Conservation (phyloP, 2,329 filamentous ascomycete species). For the Hirsutella thompsonii region DNA sequence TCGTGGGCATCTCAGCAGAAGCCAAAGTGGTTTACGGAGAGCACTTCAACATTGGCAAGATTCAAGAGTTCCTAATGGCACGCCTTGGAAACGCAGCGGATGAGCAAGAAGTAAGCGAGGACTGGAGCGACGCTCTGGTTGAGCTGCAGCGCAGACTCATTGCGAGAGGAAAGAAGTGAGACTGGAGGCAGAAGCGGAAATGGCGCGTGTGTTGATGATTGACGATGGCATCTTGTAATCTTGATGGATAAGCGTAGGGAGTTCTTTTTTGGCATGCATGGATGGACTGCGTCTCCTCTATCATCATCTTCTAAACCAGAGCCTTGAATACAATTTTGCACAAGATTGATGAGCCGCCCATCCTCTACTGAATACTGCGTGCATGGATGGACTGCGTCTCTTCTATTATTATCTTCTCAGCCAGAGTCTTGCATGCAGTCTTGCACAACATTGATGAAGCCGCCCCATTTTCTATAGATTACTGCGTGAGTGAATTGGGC, state of each 20-base stretch:
- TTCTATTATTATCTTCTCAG: background rate
- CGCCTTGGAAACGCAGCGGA: constrained; percentile 31
- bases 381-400: background rate
- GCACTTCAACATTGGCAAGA: constrained; percentile 61
- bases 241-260: background rate
- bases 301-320: no score
- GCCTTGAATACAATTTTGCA: no score
- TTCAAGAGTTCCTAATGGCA: constrained; percentile 55
- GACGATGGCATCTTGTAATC: constrained; percentile 9
- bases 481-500: background rate
- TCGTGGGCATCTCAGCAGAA: constrained; percentile 37
- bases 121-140: constrained; percentile 42
- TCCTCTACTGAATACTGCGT: no score
- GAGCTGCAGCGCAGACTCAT: constrained; percentile 43
- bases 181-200: no score
- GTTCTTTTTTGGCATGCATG: background rate
- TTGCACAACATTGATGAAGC: no score
- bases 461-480: no score
- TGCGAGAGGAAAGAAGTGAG: constrained; percentile 38
- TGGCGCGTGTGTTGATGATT: constrained; percentile 10
- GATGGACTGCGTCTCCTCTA: background rate
- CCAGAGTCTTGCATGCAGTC: no score
- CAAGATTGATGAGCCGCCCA: no score
- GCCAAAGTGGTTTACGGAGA: constrained; percentile 66
- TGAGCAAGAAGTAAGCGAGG: constrained; percentile 18